Evolutionary conservation across 2,329 filamentous ascomycete species (phyloP), one percentile per base, ranked within the genome.

Genomic region (Delphinella strobiligena): DNA sequence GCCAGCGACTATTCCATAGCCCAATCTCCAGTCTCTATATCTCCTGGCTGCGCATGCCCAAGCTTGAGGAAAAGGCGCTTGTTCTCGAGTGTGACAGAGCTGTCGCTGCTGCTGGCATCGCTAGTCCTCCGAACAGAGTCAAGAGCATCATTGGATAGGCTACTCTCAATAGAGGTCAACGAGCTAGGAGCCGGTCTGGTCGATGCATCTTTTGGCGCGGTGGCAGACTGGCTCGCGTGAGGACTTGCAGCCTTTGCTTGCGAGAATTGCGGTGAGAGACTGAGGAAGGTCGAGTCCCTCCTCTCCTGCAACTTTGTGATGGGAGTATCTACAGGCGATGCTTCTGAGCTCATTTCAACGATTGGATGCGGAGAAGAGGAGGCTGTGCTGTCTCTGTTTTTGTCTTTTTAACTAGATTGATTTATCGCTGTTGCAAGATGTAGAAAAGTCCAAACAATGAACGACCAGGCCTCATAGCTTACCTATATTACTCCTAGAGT

Each of bases 281-380:
- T 37, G 15, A 37, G 35, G 17, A 37, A 37, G n/a, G 14, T 37
- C 8, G 35, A 37, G 8, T 14, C 14, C 19, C 27, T 31, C 14
- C 35, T 31, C 5, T 11, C 9, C 16, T 29, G 27, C 18, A 32
- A 4, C 4, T 22, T 9, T 2, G 11, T 14, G 11, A 8, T 18
- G 16, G 12, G 17, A 18, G 31, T 31, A 22, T 22, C 31, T 2
- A 29, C 16, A 11, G 37, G 12, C 9, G 14, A 4, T 4, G 35
- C 16, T 19, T n/a, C 11, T 10, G 24, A 37, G 11, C 18, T n/a
- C 24, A 31, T 37, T 8, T 31, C 17, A 12, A 19, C 9, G 32
- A 18, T 34, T 9, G n/a, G 30, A 11, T 32, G n/a, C 5, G 30
- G 16, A 8, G 30, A 15, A 32, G 30, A 11, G 7, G 7, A 5